Base-by-base conservation (phyloP, 495 filamentous ascomycete species). In the Amniculicola lignicola region DNA sequence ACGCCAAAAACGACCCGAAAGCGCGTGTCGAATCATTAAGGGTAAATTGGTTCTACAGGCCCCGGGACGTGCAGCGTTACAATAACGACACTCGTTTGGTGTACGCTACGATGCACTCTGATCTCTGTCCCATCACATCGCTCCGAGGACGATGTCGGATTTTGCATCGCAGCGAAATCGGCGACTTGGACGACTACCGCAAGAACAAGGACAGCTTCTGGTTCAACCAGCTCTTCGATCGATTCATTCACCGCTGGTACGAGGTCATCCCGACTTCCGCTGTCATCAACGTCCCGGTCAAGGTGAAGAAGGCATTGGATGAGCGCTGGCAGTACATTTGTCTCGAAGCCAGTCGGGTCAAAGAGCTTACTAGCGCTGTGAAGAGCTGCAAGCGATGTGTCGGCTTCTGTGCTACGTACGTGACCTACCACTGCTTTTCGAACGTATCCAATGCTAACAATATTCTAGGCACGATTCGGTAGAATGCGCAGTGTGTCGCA, bases 31-130 rank as follows among this genome's bases (percentile, higher is more conserved):
- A 96, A 68, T 80, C 89, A 19, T 69, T 99, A 64, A 83, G 90
- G 54, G 85, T 97, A 62, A 99, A 99, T 72, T 99, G 93, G 93
- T 96, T 90, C 72, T 97, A 97, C 69, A 82, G 93, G 14, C 92
- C 94, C 44, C 88, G 90, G 72, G 93, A 99, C 69, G 94, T 99
- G 51, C 88, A 88, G 57, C 87, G 89, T 40, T 91, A 90, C 69
- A 85, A 87, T 59, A 85, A 86, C 61, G 93, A 99, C 73, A 89
- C 86, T 46, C 84, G 93, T 51, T 75, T 89, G 57, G 79, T 97
- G 24, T 97, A 91, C 72, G 90, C 89, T 44, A 95, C 92, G 10
- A 99, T 99, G 93, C 93, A 99, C 64, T 96, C 93, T 24, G 94
- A 99, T 71, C 88, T 87, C 44, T 95, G 89, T 67, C 94, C 94